Conservation (phyloP, 1,139 yeast species). For the Candida tetrigidarum region DNA sequence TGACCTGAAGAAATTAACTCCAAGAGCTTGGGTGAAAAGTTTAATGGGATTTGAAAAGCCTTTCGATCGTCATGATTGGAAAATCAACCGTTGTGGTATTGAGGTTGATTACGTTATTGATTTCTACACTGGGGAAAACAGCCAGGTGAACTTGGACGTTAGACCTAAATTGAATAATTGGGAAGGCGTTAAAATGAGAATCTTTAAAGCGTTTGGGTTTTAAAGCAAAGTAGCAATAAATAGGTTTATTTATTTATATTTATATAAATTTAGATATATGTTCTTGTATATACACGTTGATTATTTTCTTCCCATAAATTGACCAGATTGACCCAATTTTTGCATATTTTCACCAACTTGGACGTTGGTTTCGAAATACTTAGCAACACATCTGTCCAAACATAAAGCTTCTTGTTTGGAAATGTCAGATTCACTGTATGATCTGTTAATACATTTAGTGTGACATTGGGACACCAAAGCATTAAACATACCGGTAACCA, state of each 20-base stretch:
- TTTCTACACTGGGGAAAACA: slow-evolving; percentile 70
- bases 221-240: not conserved
- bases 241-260: slow-evolving; percentile 7
- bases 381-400: slow-evolving; percentile 96
- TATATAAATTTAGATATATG: slow-evolving; percentile 1
- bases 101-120: slow-evolving; percentile 91
- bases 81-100: slow-evolving; percentile 83
- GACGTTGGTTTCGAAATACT: slow-evolving; percentile 94
- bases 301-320: slow-evolving; percentile 53
- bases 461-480: slow-evolving; percentile 84
- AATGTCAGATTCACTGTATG: slow-evolving; percentile 76
- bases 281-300: slow-evolving; percentile 10
- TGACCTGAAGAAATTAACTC: slow-evolving; percentile 81
- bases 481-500: slow-evolving; percentile 98
- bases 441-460: slow-evolving; percentile 74
- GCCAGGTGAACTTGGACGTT: slow-evolving; percentile 77
- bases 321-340: slow-evolving; percentile 65
- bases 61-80: slow-evolving; percentile 98
- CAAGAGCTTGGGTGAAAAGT: slow-evolving; percentile 81
- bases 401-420: slow-evolving; percentile 88
- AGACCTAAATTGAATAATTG: slow-evolving; percentile 83
- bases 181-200: slow-evolving; percentile 79
- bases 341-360: slow-evolving; percentile 95
- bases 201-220: slow-evolving; percentile 60
- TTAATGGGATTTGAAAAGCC: slow-evolving; percentile 75